Evolutionary conservation across 2,329 filamentous ascomycete genomes (phyloP), one percentile per base, ranked within the genome.

Genomic region (Simplicillium aogashimaense): DNA sequence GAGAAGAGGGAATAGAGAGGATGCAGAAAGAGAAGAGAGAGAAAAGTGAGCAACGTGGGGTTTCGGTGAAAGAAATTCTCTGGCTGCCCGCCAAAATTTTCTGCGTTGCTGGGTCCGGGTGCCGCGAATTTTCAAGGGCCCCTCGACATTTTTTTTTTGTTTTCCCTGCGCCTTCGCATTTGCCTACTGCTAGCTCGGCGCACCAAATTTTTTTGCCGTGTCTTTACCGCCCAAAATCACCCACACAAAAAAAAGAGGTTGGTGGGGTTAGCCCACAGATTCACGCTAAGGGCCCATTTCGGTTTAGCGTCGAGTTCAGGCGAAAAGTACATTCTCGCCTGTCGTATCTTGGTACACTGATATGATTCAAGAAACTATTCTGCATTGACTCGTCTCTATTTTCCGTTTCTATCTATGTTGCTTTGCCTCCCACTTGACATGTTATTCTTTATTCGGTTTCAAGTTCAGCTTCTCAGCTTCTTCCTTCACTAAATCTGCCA

Each of bases 401-500:
- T 25, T 25, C 20, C 9, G 6, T 25, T 25, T 25, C 9, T 25
- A 5, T 25, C 5, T 9, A 6, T 25, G 20, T 9, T 25, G 5
- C 9, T 25, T 25, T 25, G 5, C 20, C 20, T 25, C 20, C 20
- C 20, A 6, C 20, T 25, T 25, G 6, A 25, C 20, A 9, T 25
- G 5, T 25, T 25, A 25, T 9, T 25, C 9, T 25, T 25, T 5
- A 25, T 55, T 54, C 1, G 58, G 50, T 43, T 53, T 44, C 43
- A 65, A 47, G 1, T 59, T 61, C 36, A 67, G 44, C 28, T 41
- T 50, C 49, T 59, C 57, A 3, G 63, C 66, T 51, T 70, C 67
- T 0, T 39, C 38, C 4, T 53, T 47, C 8, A 72, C 58, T 3
- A 53, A 48, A 9, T 57, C 57, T 0, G 57, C 49, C 28, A 72